phyloP scores from a whole-genome alignment of 2,329 filamentous ascomycete genomes.

The Fusarium xyrophilum region DNA sequence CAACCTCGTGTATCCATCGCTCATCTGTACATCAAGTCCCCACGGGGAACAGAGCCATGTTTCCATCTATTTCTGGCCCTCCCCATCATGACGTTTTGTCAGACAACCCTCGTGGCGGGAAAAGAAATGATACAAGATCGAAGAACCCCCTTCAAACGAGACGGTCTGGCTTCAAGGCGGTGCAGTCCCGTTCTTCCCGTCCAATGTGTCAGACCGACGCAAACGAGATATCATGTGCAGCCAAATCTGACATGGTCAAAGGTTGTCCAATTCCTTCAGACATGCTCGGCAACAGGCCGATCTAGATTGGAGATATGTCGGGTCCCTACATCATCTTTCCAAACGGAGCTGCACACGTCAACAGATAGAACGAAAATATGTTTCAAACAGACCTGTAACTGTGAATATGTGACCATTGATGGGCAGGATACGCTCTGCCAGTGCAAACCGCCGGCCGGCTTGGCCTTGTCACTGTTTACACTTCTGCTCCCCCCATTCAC shows the following conservation, averaged over 20 bases:
- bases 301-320: conserved; percentile 17
- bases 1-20: neutral
- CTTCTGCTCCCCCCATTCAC: neutral
- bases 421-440: neutral
- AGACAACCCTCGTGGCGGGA: conserved; percentile 3
- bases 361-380: neutral
- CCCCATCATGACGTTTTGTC: conserved; percentile 19
- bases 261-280: neutral
- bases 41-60: conserved; percentile 23
- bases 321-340: conserved; percentile 26
- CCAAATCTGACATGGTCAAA: conserved; percentile 11
- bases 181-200: conserved; percentile 23
- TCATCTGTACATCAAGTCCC: neutral
- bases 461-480: conserved; percentile 11
- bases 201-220: conserved; percentile 23
- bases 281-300: conserved; percentile 10
- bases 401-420: neutral
- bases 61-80: conserved; percentile 29
- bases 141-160: conserved; percentile 3
- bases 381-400: neutral
- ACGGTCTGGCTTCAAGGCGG: conserved; percentile 7
- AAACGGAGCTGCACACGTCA: neutral
- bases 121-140: conserved; percentile 3
- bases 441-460: conserved; percentile 16
- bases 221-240: conserved; percentile 9